Percentiles rank a stretch among this genome's conserved stretches.
Conservation (phyloP, 1,284 basidiomycete genomes). For the Chalciporus sp. region DNA sequence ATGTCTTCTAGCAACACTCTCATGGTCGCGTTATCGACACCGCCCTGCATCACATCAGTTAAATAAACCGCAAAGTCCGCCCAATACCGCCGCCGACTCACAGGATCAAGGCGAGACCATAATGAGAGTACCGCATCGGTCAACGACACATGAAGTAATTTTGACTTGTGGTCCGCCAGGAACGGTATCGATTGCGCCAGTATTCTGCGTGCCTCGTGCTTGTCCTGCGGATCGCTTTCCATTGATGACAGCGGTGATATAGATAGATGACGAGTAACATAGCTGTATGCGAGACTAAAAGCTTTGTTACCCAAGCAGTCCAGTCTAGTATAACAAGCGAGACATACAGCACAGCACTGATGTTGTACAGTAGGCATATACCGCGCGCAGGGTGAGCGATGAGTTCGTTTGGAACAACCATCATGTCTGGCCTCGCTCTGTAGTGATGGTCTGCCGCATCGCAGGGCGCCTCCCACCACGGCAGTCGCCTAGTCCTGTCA, state of each 20-base stretch:
- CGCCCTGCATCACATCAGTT: slow-evolving; percentile 39
- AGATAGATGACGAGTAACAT: slow-evolving; percentile 59
- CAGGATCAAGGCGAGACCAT: slow-evolving; percentile 60
- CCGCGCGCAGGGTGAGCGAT: slow-evolving; percentile 42
- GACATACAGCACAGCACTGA: slow-evolving; percentile 65
- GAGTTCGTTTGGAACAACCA: slow-evolving; percentile 53
- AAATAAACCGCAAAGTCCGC: neutral
- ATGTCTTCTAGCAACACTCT: slow-evolving; percentile 57
- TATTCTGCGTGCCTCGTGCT: slow-evolving; percentile 46
- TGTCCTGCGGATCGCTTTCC: slow-evolving; percentile 42
- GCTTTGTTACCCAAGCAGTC: slow-evolving; percentile 1
- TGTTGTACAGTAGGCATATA: slow-evolving; percentile 62
- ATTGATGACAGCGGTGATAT: slow-evolving; percentile 54
- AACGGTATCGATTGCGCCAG: slow-evolving; percentile 62
- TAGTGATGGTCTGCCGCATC: slow-evolving; percentile 20
- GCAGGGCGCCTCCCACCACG: slow-evolving; percentile 63
- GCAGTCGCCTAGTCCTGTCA: slow-evolving; percentile 45
- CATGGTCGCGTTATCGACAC: slow-evolving; percentile 48
- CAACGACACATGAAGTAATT: slow-evolving; percentile 48
- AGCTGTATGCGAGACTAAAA: slow-evolving; percentile 67
- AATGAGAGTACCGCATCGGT: slow-evolving; percentile 56
- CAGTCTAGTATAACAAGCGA: neutral
- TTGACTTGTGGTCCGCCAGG: slow-evolving; percentile 57
- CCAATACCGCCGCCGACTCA: slow-evolving; percentile 33
- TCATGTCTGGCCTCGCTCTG: slow-evolving; percentile 46